phyloP scores from a whole-genome alignment of 2,329 filamentous ascomycete species.

The Exophiala calicioides region DNA sequence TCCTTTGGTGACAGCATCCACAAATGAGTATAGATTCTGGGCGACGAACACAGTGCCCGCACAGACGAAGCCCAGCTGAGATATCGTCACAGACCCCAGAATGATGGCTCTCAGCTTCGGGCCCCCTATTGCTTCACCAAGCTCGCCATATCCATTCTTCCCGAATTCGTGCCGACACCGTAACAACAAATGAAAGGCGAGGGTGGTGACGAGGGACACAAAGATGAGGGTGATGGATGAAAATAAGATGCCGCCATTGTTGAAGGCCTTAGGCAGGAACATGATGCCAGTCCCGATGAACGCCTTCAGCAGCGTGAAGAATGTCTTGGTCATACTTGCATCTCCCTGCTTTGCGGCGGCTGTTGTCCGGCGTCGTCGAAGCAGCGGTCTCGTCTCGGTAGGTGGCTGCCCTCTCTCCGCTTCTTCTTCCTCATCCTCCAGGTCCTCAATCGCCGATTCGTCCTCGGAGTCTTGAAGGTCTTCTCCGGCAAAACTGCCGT shows the following conservation, averaged over 20 bases:
- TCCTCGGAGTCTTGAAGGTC: slow-evolving; percentile 62
- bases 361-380: slow-evolving; percentile 55
- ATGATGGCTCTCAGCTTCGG: slow-evolving; percentile 65
- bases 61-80: slow-evolving; percentile 76
- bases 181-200: slow-evolving; percentile 72
- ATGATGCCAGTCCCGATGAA: slow-evolving; percentile 81
- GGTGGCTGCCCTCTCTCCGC: slow-evolving; percentile 49
- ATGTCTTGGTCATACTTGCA: slow-evolving; percentile 69
- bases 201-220: slow-evolving; percentile 66
- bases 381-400: slow-evolving; percentile 61
- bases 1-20: slow-evolving; percentile 59
- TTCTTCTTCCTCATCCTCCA: slow-evolving; percentile 54
- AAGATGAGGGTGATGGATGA: slow-evolving; percentile 67
- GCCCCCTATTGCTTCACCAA: slow-evolving; percentile 67
- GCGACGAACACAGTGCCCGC: slow-evolving; percentile 76
- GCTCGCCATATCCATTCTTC: slow-evolving; percentile 69
- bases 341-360: slow-evolving; percentile 52
- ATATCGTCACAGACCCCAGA: slow-evolving; percentile 69
- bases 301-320: slow-evolving; percentile 76
- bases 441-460: slow-evolving; percentile 52
- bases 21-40: slow-evolving; percentile 70
- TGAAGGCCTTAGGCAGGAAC: slow-evolving; percentile 77
- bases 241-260: slow-evolving; percentile 75
- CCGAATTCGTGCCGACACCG: slow-evolving; percentile 65
- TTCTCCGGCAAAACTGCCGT: slow-evolving; percentile 75